Conservation (phyloP, 352 stramenopile species). For the Elongisporangium prolatum region DNA sequence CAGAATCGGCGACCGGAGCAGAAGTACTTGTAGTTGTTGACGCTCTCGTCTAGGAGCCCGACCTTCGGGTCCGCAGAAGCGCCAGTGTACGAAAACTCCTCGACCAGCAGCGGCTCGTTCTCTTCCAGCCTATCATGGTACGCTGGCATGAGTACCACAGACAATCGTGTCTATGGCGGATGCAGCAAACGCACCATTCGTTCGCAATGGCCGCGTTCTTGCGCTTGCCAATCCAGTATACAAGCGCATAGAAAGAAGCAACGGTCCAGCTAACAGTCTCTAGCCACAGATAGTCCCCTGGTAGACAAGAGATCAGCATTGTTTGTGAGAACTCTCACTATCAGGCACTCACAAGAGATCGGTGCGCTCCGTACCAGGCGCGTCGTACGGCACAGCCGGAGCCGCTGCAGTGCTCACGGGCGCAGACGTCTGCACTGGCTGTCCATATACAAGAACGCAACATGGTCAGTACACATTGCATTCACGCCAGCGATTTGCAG, state of each 20-base stretch:
- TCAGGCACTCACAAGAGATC: background rate
- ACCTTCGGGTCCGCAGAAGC: constrained; percentile 49
- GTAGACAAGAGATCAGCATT: background rate
- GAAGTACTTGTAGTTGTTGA: constrained; percentile 83
- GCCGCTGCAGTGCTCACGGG: background rate
- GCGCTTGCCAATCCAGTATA: constrained; percentile 61
- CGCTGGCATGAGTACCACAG: background rate
- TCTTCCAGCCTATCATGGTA: constrained; percentile 41
- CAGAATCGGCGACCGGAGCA: constrained; percentile 78
- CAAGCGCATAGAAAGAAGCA: constrained; percentile 40
- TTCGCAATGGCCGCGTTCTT: constrained; percentile 63
- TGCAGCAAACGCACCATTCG: constrained; percentile 41
- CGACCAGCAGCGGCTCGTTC: constrained; percentile 52
- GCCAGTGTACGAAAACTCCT: constrained; percentile 76
- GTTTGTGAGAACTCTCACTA: background rate
- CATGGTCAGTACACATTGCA: constrained; percentile 12
- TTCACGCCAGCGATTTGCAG: constrained; percentile 26
- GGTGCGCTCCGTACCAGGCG: background rate
- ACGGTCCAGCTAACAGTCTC: constrained; percentile 45
- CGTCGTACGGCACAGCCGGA: background rate
- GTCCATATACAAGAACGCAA: background rate
- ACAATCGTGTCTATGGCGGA: background rate
- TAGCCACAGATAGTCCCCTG: constrained; percentile 46
- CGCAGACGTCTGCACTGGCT: background rate
- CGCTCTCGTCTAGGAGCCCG: constrained; percentile 64